These are phyloP conservation scores for Acanthamoeba triangularis DNA, from an alignment of 208 protist genomes.

Conservation along the genomic window DNA sequence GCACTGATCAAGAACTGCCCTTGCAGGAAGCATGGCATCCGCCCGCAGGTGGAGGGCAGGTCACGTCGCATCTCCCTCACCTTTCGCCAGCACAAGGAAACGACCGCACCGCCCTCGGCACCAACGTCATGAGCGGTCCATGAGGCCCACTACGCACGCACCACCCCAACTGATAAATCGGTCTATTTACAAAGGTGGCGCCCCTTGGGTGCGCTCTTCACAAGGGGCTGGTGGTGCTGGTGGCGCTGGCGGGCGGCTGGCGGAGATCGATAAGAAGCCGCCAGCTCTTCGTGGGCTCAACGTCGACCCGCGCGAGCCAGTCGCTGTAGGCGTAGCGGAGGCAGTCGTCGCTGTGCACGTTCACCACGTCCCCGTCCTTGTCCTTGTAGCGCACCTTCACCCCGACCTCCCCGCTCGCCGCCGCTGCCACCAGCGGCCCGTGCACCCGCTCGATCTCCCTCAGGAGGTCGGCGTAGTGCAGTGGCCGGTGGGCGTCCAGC, in stretches of 20 bases:
- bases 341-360: background rate
- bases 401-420: background rate
- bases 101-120: too few relatives aligned
- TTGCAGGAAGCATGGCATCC: slow-evolving; percentile 45
- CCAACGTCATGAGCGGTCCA: too few relatives aligned
- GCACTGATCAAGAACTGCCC: background rate
- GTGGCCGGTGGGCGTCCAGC: background rate
- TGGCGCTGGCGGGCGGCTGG: background rate
- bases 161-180: too few relatives aligned
- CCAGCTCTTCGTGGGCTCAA: background rate
- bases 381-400: background rate
- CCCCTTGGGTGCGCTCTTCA: too few relatives aligned
- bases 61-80: slow-evolving; percentile 16
- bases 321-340: background rate
- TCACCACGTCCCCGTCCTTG: background rate
- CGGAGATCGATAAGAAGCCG: background rate
- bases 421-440: background rate
- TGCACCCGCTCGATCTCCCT: background rate
- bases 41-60: slow-evolving; percentile 13
- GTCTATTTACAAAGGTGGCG: too few relatives aligned
- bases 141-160: too few relatives aligned
- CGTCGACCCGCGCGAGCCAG: background rate
- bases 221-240: background rate
- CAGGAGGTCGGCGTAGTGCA: background rate
- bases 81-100: slow-evolving; percentile 18